Conservation (phyloP, 352 stramenopile genomes). For the Phytopythium delawarense region DNA sequence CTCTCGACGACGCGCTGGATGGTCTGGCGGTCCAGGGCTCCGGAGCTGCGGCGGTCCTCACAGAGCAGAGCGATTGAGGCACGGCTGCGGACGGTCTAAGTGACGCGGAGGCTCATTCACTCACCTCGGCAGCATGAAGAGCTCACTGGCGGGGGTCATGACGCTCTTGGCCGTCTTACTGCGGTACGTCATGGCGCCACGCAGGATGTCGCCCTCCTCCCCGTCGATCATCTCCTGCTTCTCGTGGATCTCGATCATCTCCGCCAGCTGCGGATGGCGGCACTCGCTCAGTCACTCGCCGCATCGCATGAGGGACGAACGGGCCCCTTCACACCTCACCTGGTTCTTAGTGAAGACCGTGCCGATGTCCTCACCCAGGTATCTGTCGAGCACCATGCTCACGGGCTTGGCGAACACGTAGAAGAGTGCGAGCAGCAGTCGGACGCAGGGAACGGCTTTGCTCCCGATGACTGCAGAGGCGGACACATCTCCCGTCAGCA, state of each 20-base stretch:
- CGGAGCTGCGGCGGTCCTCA: constrained; percentile 26
- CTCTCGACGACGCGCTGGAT: constrained; percentile 96
- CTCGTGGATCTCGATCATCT: constrained; percentile 97
- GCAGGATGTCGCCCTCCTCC: constrained; percentile 93
- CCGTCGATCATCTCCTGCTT: constrained; percentile 91
- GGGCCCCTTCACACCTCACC: constrained; percentile 13
- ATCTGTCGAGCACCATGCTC: constrained; percentile 88
- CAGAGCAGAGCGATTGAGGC: background rate
- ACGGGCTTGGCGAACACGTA: constrained; percentile 95
- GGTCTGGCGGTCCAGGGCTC: constrained; percentile 59
- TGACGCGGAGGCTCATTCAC: background rate
- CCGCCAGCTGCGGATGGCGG: constrained; percentile 77
- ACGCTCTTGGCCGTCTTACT: constrained; percentile 88
- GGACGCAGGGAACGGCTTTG: constrained; percentile 88
- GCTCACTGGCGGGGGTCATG: constrained; percentile 92
- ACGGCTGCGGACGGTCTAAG: background rate
- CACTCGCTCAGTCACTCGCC: background rate
- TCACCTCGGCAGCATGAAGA: constrained; percentile 91
- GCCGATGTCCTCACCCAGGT: constrained; percentile 93
- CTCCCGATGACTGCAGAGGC: constrained; percentile 46
- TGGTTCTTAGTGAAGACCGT: constrained; percentile 92
- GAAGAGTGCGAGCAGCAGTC: constrained; percentile 91
- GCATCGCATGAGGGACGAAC: background rate
- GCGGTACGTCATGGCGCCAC: constrained; percentile 93
- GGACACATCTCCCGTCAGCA: background rate